These are phyloP conservation scores for Babesia divergens DNA, from an alignment of 169 alveolate species.

Conservation along the genomic window DNA sequence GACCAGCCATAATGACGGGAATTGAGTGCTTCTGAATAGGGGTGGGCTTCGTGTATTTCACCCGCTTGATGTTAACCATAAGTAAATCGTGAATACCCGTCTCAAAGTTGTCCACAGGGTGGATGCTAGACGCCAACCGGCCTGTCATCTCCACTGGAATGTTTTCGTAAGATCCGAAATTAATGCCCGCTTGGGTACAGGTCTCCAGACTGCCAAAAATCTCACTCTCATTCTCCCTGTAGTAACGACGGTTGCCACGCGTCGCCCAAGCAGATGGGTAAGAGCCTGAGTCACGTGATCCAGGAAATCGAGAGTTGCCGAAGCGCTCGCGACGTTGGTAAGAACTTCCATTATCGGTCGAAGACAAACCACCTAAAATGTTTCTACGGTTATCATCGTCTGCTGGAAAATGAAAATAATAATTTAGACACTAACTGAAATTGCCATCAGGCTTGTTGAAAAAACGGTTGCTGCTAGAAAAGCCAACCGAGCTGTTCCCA, in stretches of 20 bases:
- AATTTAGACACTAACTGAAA: not conserved
- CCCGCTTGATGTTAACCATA: conserved; percentile 72
- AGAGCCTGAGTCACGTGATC: conserved; percentile 1
- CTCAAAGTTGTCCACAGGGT: conserved; percentile 75
- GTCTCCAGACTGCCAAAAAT: conserved; percentile 74
- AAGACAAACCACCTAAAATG: not conserved
- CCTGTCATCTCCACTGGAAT: conserved; percentile 87
- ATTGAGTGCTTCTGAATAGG: conserved; percentile 93
- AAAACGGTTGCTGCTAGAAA: conserved; percentile 14
- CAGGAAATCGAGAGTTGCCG: not conserved
- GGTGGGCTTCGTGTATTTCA: conserved; percentile 89
- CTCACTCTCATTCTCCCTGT: conserved; percentile 78
- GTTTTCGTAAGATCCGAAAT: conserved; percentile 81
- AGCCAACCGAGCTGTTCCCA: conserved; percentile 20
- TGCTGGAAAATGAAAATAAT: not conserved
- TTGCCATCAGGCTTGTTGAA: conserved; percentile 6
- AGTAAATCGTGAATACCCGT: conserved; percentile 70
- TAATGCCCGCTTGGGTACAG: conserved; percentile 79
- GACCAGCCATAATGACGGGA: conserved; percentile 87
- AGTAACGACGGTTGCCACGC: conserved; percentile 77
- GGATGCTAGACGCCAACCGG: conserved; percentile 65
- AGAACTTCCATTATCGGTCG: conserved; percentile 9
- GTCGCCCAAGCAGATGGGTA: conserved; percentile 77
- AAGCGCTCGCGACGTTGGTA: conserved; percentile 40
- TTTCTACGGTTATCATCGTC: conserved; percentile 30